Evolutionary conservation across 306 rosid species (phyloP).

Genomic region (Pyrus communis): DNA sequence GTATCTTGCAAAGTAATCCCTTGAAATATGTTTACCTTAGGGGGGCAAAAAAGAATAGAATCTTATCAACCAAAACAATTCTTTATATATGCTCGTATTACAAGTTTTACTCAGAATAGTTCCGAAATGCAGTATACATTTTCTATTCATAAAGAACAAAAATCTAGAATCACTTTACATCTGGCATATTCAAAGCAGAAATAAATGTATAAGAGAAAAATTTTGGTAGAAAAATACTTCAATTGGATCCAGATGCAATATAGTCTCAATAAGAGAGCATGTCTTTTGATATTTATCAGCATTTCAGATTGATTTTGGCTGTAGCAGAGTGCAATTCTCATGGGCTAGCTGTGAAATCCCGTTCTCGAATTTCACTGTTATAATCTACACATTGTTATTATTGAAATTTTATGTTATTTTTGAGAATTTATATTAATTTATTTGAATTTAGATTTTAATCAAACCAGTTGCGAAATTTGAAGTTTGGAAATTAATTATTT

Average conservation of each 20-base stretch:
- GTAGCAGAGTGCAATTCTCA: conserved; percentile 58
- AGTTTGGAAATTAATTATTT: no score
- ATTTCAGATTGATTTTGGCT: conserved; percentile 74
- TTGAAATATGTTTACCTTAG: conserved; percentile 67
- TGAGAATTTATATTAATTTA: no score
- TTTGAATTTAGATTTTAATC: no score
- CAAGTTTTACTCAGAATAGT: not conserved
- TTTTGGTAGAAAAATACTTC: conserved; percentile 44
- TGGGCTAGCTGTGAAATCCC: conserved; percentile 30
- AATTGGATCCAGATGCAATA: conserved; percentile 82
- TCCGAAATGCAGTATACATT: not conserved
- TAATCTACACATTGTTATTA: no score
- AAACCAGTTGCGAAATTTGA: no score
- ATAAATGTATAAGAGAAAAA: not conserved
- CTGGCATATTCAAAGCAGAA: not conserved
- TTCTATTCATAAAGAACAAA: not conserved
- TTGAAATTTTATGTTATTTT: no score
- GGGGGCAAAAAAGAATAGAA: conserved; percentile 11
- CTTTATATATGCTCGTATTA: not conserved
- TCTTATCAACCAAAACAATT: not conserved
- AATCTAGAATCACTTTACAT: not conserved
- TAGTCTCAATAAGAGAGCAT: conserved; percentile 71
- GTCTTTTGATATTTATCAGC: conserved; percentile 54
- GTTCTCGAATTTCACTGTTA: no score
- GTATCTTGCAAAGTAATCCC: conserved; percentile 82